Conservation (phyloP, 208 protist species). For the Zelonia costaricensis region DNA sequence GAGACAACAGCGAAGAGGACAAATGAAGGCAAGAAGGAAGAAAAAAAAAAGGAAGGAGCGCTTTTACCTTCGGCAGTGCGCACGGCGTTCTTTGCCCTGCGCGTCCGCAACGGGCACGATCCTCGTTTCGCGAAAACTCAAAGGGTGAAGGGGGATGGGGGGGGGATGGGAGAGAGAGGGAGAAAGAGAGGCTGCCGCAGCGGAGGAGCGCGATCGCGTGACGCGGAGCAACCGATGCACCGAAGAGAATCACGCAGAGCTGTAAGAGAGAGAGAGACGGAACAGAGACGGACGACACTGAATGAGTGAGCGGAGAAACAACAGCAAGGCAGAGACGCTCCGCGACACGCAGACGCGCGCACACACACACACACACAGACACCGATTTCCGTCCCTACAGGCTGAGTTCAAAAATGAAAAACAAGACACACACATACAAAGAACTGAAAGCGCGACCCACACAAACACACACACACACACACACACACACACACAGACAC, state of each 20-base stretch:
- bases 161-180: background rate
- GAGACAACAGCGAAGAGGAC: constrained; percentile 5
- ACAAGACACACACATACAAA: background rate
- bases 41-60: constrained; percentile 1
- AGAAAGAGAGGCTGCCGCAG: background rate
- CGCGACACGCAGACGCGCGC: constrained; percentile 7
- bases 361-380: constrained; percentile 17
- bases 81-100: background rate
- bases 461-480: constrained; percentile 1
- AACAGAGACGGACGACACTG: too few species aligned
- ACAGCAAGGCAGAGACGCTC: background rate
- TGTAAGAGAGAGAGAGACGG: background rate
- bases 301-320: too few species aligned
- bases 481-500: background rate
- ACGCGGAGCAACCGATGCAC: too few species aligned
- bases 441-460: background rate
- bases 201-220: background rate
- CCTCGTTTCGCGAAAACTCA: background rate
- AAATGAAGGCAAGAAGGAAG: background rate
- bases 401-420: background rate
- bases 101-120: background rate
- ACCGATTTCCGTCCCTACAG: constrained; percentile 2
- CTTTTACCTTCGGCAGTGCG: background rate
- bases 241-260: background rate
- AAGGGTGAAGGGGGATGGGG: background rate